Conservation (phyloP, 805 yeast genomes). For the Dipodascopsis uninucleata region DNA sequence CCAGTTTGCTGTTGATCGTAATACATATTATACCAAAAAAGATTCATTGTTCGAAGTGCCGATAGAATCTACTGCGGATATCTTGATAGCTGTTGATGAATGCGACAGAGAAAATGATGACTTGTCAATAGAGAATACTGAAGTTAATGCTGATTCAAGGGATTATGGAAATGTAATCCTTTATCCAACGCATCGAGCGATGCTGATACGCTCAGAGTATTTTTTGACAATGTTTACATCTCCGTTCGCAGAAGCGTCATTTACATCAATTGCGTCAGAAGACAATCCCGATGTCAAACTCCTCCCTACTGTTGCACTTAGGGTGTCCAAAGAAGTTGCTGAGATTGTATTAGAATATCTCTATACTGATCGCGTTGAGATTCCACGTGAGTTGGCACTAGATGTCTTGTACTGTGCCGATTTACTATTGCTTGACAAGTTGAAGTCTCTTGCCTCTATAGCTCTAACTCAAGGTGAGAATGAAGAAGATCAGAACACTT, state of each 20-base stretch:
- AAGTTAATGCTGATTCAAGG: not conserved
- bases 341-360: conserved; percentile 53
- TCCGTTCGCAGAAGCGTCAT: conserved; percentile 40
- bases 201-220: conserved; percentile 59
- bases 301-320: conserved; percentile 35
- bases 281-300: conserved; percentile 15
- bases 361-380: conserved; percentile 56
- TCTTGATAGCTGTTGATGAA: conserved; percentile 16
- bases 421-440: conserved; percentile 48
- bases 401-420: conserved; percentile 61
- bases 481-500: conserved; percentile 31
- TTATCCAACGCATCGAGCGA: conserved; percentile 64
- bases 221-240: conserved; percentile 62
- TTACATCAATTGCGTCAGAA: conserved; percentile 24
- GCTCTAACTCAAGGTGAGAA: conserved; percentile 38
- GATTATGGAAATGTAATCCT: too few relatives aligned
- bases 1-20: not conserved
- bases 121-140: conserved; percentile 22
- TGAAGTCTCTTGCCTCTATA: conserved; percentile 56
- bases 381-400: conserved; percentile 50
- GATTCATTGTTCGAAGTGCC: conserved; percentile 8
- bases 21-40: not conserved
- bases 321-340: conserved; percentile 39
- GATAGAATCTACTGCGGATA: conserved; percentile 23
- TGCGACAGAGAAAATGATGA: conserved; percentile 9